Percentiles rank a stretch among this genome's conserved stretches.
These are phyloP conservation scores for Paratinospora sagittata DNA, from an alignment of 164 flowering plant species.

Conservation along the genomic window DNA sequence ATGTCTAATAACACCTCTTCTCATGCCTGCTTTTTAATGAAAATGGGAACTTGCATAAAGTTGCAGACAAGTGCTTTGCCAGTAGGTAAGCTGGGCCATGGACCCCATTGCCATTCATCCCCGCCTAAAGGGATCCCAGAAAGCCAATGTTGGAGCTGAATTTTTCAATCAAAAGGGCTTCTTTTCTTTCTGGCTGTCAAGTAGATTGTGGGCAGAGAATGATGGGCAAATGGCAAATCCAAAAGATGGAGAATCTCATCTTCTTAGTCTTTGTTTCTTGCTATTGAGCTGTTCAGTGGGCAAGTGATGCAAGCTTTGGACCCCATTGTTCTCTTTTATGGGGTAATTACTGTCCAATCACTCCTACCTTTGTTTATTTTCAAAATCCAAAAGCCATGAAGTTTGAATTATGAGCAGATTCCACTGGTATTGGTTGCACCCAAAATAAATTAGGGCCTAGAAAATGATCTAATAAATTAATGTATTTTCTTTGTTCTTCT, in stretches of 20 bases:
- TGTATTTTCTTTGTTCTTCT: too few relatives aligned
- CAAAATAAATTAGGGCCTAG: neutral
- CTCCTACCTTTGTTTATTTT: neutral
- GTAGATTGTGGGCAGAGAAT: neutral
- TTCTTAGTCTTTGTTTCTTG: neutral
- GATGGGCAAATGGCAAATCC: neutral
- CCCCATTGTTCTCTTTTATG: neutral
- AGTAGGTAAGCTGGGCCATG: neutral
- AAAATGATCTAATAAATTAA: neutral
- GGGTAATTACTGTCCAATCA: slow-evolving; percentile 1
- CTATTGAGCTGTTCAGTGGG: neutral
- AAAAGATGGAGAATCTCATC: neutral
- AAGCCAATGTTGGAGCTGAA: neutral
- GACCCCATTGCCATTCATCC: neutral
- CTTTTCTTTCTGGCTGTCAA: neutral
- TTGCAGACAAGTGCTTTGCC: neutral
- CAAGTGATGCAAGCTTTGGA: neutral
- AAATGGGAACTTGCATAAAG: neutral
- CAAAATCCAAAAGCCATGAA: neutral
- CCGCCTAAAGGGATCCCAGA: neutral
- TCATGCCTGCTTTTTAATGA: neutral
- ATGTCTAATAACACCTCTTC: neutral
- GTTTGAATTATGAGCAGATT: neutral
- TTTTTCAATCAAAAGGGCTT: neutral
- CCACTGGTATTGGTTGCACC: neutral